These are phyloP conservation scores for Trypanosomatidae sp. DNA, from an alignment of 208 protist species.

Conservation along the genomic window DNA sequence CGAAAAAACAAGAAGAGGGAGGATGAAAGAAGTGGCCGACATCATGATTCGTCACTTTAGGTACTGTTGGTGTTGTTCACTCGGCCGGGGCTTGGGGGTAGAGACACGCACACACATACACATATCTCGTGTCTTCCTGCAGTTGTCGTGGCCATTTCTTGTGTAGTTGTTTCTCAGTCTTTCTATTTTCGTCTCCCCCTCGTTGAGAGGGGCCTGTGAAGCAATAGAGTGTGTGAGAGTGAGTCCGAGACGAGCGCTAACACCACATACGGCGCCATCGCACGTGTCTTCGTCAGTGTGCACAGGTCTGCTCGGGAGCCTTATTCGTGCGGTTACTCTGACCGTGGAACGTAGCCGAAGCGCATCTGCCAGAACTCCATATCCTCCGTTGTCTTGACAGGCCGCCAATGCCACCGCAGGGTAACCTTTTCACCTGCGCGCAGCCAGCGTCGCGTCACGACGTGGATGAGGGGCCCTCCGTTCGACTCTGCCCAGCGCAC, in stretches of 20 bases:
- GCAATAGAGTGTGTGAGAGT: not conserved
- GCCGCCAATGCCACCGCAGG: conserved; percentile 47
- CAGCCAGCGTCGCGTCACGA: conserved; percentile 46
- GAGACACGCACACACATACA: not conserved
- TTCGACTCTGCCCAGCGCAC: conserved; percentile 29
- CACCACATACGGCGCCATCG: not conserved
- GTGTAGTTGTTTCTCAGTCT: not conserved
- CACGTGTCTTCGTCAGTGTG: not conserved
- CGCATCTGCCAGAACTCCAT: conserved; percentile 77
- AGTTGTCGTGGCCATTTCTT: not conserved
- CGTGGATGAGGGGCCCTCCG: conserved; percentile 55
- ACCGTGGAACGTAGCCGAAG: conserved; percentile 70
- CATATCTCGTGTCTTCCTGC: not conserved
- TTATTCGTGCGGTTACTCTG: not conserved
- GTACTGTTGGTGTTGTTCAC: not conserved
- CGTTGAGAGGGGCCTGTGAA: not conserved
- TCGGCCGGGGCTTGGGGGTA: not conserved
- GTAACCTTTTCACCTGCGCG: conserved; percentile 54
- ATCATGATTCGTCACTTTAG: not conserved
- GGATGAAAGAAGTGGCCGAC: not conserved
- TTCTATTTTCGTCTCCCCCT: not conserved
- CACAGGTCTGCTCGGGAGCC: not conserved
- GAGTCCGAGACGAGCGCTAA: not conserved
- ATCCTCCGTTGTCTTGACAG: conserved; percentile 47
- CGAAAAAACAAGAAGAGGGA: not conserved